Conservation (phyloP, 257 asterid genomes). For the Solanum chmielewskii region DNA sequence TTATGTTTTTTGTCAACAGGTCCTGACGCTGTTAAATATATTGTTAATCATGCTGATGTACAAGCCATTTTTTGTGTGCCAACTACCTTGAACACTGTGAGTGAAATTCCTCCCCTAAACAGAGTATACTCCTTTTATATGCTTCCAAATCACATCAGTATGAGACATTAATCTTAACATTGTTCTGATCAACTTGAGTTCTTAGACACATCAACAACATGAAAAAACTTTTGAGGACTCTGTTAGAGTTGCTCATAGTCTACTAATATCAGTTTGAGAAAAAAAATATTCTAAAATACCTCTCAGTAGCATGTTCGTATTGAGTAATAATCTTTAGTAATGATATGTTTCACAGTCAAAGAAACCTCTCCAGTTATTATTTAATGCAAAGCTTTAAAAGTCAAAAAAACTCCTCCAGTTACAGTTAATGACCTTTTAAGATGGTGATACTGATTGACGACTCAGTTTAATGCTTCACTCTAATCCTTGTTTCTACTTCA, state of each 20-base stretch:
- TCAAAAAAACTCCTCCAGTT: background rate
- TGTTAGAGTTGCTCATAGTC: background rate
- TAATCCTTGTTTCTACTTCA: background rate
- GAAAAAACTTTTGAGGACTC: background rate
- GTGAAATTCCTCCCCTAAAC: conserved; percentile 10
- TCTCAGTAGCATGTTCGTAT: background rate
- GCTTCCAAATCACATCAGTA: background rate
- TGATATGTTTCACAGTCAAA: background rate
- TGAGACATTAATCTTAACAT: background rate
- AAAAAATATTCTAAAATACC: background rate
- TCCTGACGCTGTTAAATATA: conserved; percentile 94
- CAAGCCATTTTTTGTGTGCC: conserved; percentile 87
- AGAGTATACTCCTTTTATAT: background rate
- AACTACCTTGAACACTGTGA: conserved; percentile 65
- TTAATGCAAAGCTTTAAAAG: background rate
- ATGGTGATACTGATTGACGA: background rate
- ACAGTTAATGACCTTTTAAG: background rate
- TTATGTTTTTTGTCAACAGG: conserved; percentile 32
- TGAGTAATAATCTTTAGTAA: background rate
- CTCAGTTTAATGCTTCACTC: background rate
- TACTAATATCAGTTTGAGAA: background rate
- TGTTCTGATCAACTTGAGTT: background rate
- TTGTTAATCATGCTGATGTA: conserved; percentile 69
- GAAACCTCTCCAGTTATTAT: background rate
- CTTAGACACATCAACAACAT: background rate